phyloP scores from a whole-genome alignment of 2,329 filamentous ascomycete species.

The Xylaria sp. region DNA sequence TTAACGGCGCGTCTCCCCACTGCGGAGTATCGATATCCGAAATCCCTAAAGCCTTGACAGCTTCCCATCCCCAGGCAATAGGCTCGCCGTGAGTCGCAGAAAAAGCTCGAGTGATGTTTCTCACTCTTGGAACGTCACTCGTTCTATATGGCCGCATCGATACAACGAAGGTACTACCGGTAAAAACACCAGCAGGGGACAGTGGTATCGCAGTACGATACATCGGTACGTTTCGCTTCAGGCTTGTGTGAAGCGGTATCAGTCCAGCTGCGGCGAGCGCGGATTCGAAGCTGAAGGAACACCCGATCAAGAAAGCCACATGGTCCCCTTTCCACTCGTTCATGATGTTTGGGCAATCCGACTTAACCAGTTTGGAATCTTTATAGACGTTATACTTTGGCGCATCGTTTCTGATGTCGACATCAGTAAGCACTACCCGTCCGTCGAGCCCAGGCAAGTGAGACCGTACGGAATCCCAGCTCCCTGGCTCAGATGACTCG shows the following conservation, averaged over 20 bases:
- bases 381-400: constrained; percentile 69
- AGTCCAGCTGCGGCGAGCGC: constrained; percentile 64
- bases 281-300: constrained; percentile 71
- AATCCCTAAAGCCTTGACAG: constrained; percentile 63
- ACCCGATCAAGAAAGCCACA: constrained; percentile 71
- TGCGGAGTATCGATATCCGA: constrained; percentile 62
- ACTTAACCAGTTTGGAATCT: constrained; percentile 56
- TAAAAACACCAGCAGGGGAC: constrained; percentile 68
- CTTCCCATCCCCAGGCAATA: constrained; percentile 73
- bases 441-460: constrained; percentile 41
- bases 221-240: constrained; percentile 68
- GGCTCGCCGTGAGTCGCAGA: constrained; percentile 71
- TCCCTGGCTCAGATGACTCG: constrained; percentile 59
- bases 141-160: constrained; percentile 70
- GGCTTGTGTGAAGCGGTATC: constrained; percentile 60
- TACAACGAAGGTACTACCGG: constrained; percentile 65
- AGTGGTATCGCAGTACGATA: constrained; percentile 68
- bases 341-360: constrained; percentile 57
- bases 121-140: constrained; percentile 62
- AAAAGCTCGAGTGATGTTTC: constrained; percentile 66
- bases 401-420: constrained; percentile 68
- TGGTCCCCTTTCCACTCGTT: constrained; percentile 67
- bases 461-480: constrained; percentile 54
- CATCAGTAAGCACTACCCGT: constrained; percentile 46
- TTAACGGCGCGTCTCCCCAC: constrained; percentile 65